These are phyloP conservation scores for Camelina sativa DNA, from an alignment of 345 rosid genomes.

Conservation along the genomic window DNA sequence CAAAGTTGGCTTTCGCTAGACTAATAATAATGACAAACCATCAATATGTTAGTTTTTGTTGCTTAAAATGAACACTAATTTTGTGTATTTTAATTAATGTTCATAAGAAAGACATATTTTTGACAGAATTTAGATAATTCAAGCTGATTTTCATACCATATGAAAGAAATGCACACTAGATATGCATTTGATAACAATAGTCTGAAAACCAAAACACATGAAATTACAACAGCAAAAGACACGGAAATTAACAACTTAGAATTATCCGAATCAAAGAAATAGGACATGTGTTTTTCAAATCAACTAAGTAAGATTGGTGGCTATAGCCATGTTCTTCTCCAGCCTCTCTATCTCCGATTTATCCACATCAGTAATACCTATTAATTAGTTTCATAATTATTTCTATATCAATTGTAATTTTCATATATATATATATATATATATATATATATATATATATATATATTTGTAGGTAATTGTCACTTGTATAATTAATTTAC, in stretches of 20 bases:
- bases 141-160: no score
- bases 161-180: no score
- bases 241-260: not conserved
- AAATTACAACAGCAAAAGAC: not conserved
- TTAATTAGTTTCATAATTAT: not conserved
- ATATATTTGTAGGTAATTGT: not conserved
- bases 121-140: no score
- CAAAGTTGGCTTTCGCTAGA: no score
- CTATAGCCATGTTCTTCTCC: not conserved
- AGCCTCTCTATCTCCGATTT: conserved; percentile 19
- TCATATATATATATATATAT: no score
- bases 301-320: not conserved
- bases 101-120: no score
- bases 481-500: conserved; percentile 2
- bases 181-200: no score
- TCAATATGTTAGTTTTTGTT: no score
- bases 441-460: no score
- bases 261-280: not conserved
- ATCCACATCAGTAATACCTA: not conserved
- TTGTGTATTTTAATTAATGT: no score
- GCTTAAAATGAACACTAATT: no score
- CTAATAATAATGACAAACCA: no score
- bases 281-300: not conserved
- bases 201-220: not conserved
- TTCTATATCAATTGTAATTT: not conserved